Evolutionary conservation across 1,284 basidiomycete genomes (phyloP).

Genomic region (Retiboletus flavoniger): DNA sequence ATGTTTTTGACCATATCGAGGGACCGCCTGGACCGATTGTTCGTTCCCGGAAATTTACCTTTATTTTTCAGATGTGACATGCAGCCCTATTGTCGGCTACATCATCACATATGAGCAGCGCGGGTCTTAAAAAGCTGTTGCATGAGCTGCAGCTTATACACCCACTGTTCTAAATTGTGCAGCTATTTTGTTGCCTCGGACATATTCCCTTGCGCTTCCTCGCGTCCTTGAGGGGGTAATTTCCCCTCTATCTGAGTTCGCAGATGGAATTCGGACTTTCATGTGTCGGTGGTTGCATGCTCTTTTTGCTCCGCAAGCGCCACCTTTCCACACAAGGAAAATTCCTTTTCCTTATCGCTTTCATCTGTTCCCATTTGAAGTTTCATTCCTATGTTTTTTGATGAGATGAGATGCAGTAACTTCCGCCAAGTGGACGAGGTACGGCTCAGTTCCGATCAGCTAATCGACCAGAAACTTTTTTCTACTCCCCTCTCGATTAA

Average conservation of each 20-base stretch:
- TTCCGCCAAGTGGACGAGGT: slow-evolving; percentile 15
- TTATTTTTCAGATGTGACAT: slow-evolving; percentile 26
- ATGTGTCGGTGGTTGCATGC: slow-evolving; percentile 31
- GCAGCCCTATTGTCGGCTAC: slow-evolving; percentile 16
- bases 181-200: slow-evolving; percentile 10
- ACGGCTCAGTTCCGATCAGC: slow-evolving; percentile 18
- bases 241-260: slow-evolving; percentile 33
- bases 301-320: slow-evolving; percentile 28
- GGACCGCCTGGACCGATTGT: slow-evolving; percentile 23
- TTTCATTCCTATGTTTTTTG: slow-evolving; percentile 6
- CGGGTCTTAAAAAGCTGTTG: slow-evolving; percentile 11
- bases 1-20: slow-evolving; percentile 33
- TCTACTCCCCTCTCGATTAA: slow-evolving; percentile 8
- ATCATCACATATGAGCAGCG: slow-evolving; percentile 4
- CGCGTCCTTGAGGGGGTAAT: slow-evolving; percentile 16
- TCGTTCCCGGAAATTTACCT: slow-evolving; percentile 26
- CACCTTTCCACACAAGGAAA: slow-evolving; percentile 19
- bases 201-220: slow-evolving; percentile 7
- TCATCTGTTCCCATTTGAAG: slow-evolving; percentile 26
- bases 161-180: slow-evolving; percentile 13
- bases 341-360: slow-evolving; percentile 21
- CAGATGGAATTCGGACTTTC: slow-evolving; percentile 33
- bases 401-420: slow-evolving; percentile 20
- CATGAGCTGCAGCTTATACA: slow-evolving; percentile 7
- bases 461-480: slow-evolving; percentile 24